Base-by-base conservation (phyloP, 2,329 filamentous ascomycete genomes). In the Venturia pyrina region DNA sequence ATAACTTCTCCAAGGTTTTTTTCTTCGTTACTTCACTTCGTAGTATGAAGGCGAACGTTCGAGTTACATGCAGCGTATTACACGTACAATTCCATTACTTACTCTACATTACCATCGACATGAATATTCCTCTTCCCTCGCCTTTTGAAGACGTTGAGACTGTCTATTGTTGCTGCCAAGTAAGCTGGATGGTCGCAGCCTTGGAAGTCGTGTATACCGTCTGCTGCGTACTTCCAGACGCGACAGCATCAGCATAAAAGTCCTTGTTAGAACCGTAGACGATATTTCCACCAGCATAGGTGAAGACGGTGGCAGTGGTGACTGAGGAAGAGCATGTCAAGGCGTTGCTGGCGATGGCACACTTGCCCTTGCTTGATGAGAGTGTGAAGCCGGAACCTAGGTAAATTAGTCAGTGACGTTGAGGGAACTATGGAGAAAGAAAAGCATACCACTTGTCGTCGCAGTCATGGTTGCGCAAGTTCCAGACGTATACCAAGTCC, bases 381-480 rank as follows among this genome's bases (percentile, higher is more conserved):
- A 88, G 74, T 0, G 83, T 86, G 76, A 86, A 85, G 53, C 81
- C 82, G 15, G 72, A 72, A 57, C 76, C 75, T 24, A 69, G 70
- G 28, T 1, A 6, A 13, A 15, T 53, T 48, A 48, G 46, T 60
- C 60, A 28, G 21, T 48, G 10, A 11, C 28, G 5, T 13, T 13
- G 10, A 17, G 15, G 7, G 21, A 0, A 13, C 57, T 15, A 19
- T 8, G 24, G 10, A 69, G 67, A 40, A 70, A 68, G 62, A 24
- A 28, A 43, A 43, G 13, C 41, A 73, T 66, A 19, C 69, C 71
- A 11, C 68, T 67, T 1, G 78, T 67, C 4, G 81, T 75, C 5
- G 85, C 85, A 0, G 81, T 85, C 73, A 85, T 88, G 0, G 83
- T 88, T 0, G 88, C 88, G 71, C 87, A 90, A 0, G 87, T 88